Evolutionary conservation across 2,329 filamentous ascomycete genomes (phyloP).

Genomic region (Exserohilum rostratum): DNA sequence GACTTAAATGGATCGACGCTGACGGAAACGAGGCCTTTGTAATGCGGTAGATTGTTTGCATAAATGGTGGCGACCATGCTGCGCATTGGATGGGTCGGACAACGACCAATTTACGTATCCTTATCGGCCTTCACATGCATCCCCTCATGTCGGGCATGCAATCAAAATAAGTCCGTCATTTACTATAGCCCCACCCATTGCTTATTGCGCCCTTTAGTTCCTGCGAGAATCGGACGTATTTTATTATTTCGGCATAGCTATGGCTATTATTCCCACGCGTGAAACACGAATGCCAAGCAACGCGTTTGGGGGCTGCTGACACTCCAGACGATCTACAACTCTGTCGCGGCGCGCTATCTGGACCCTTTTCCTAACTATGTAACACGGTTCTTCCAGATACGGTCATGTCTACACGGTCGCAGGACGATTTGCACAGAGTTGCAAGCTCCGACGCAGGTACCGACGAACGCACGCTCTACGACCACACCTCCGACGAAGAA

Average conservation of each 20-base stretch:
- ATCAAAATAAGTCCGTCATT: neutral
- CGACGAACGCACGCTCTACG: constrained; percentile 42
- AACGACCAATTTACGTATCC: neutral
- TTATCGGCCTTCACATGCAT: neutral
- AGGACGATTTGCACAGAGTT: constrained; percentile 19
- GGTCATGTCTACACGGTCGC: constrained; percentile 30
- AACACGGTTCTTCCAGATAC: constrained; percentile 7
- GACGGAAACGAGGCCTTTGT: constrained; percentile 62
- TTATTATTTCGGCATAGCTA: neutral
- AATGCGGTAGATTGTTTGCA: constrained; percentile 47
- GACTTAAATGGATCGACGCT: constrained; percentile 70
- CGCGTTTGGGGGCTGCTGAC: constrained; percentile 16
- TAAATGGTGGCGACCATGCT: neutral
- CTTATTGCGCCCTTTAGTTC: neutral
- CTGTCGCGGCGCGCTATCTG: constrained; percentile 11
- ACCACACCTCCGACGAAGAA: constrained; percentile 41
- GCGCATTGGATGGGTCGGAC: neutral
- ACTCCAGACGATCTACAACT: constrained; percentile 6
- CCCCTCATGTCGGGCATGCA: neutral
- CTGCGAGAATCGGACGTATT: neutral
- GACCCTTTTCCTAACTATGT: constrained; percentile 17
- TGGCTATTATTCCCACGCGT: constrained; percentile 2
- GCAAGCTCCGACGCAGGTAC: constrained; percentile 32
- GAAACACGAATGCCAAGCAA: constrained; percentile 15
- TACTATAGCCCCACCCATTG: neutral